Evolutionary conservation across 2,329 filamentous ascomycete species (phyloP), one percentile per base, ranked within the genome.

Genomic region (Boeremia lycopersici): DNA sequence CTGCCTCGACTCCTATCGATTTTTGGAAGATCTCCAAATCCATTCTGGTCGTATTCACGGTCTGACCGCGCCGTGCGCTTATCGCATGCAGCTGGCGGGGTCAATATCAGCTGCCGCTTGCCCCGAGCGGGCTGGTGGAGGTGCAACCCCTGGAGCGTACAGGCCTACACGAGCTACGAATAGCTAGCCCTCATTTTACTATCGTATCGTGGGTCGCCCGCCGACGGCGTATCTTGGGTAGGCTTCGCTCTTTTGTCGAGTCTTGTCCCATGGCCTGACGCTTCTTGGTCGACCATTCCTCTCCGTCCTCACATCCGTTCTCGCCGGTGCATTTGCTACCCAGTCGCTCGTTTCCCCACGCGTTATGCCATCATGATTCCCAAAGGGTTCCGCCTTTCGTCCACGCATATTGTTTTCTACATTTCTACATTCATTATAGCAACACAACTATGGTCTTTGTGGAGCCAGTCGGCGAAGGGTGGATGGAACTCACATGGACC

Each of bases 281-380:
- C 49, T 41, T 61, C 48, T 61, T 60, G 59, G 46, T 53, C 46
- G 25, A 42, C 57, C 36, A 46, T 47, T 47, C 46, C 42, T 43
- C 51, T 33, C 30, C 57, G 49, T 41, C 45, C 38, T 42, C 29
- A 53, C n/a, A 39, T 59, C 53, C 40, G 26, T 49, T 41, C 11
- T 46, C 6, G 29, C 11, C 15, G 47, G 36, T 43, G 26, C 33
- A 36, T 26, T 56, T 33, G 25, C 40, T 52, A 31, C 42, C 44
- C n/a, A 49, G 45, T 56, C 60, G 44, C 50, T 60, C 53, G 36
- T 59, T 61, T 30, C 19, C 23, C 25, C 38, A 36, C 56, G 51
- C 62, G 62, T 66, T 59, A 71, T 72, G 68, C 62, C 56, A 69
- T 67, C 41, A 71, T 71, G 67, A 70, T 72, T 15, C 59, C 53